Percentiles rank a stretch among this genome's conserved stretches.
These are phyloP conservation scores for Esteya vermicola DNA, from an alignment of 2,329 filamentous ascomycete species.

Conservation along the genomic window DNA sequence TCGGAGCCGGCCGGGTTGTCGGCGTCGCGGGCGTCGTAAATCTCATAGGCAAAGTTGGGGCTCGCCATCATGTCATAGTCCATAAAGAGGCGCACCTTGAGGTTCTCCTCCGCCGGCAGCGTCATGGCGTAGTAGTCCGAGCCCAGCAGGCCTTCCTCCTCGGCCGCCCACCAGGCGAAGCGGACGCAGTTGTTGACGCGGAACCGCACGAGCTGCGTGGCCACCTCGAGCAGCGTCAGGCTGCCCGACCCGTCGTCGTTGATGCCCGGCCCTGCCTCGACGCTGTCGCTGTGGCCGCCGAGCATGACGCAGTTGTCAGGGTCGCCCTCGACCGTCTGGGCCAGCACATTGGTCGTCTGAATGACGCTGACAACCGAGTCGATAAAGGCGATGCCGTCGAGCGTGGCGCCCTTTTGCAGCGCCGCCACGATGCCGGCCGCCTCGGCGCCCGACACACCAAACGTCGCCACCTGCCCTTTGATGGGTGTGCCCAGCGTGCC, in stretches of 20 bases:
- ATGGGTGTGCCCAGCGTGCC: conserved; percentile 55
- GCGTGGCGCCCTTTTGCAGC: conserved; percentile 32
- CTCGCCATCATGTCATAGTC: conserved; percentile 59
- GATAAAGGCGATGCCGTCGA: conserved; percentile 45
- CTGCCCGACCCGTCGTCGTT: conserved; percentile 66
- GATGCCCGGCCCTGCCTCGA: conserved; percentile 53
- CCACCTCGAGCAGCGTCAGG: conserved; percentile 46
- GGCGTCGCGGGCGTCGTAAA: conserved; percentile 59
- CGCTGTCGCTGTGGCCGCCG: conserved; percentile 50
- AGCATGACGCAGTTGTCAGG: conserved; percentile 51
- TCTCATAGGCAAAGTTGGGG: conserved; percentile 51
- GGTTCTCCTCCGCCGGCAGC: conserved; percentile 42
- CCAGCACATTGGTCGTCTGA: conserved; percentile 45
- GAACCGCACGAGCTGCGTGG: conserved; percentile 42
- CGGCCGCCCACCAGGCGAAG: conserved; percentile 54
- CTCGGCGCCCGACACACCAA: conserved; percentile 47
- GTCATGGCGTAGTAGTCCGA: conserved; percentile 47
- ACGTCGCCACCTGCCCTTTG: conserved; percentile 49
- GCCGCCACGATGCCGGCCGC: conserved; percentile 41
- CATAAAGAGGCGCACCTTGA: conserved; percentile 50
- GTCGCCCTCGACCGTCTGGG: conserved; percentile 46
- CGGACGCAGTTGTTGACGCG: conserved; percentile 50
- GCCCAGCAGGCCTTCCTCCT: conserved; percentile 51
- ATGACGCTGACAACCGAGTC: conserved; percentile 41
- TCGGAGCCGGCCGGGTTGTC: conserved; percentile 58